phyloP scores from a whole-genome alignment of 768 basidiomycete species.

The Agaricus sinodeliciosus region DNA sequence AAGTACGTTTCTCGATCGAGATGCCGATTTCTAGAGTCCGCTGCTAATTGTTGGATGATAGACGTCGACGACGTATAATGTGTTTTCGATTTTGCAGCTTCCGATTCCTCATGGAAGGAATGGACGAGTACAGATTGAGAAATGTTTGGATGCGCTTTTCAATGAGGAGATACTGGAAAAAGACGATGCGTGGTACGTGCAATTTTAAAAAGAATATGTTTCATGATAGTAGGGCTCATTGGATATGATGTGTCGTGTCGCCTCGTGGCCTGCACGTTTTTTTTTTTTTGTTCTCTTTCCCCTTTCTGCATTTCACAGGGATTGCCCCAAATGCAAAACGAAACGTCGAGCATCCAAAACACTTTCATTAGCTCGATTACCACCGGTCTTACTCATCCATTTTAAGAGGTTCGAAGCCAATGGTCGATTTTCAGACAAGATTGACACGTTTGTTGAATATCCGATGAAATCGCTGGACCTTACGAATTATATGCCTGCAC shows the following conservation, averaged over 20 bases:
- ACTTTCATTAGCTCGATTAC: constrained; percentile 85
- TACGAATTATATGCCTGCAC: constrained; percentile 81
- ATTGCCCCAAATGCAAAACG: constrained; percentile 90
- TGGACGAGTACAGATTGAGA: constrained; percentile 61
- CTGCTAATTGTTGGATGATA: constrained; percentile 22
- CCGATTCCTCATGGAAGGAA: constrained; percentile 71
- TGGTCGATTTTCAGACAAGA: constrained; percentile 91
- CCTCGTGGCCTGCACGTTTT: not conserved
- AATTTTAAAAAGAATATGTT: not conserved
- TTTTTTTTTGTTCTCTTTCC: not conserved
- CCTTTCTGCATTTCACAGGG: constrained; percentile 40
- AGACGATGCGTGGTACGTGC: constrained; percentile 83
- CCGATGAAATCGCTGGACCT: constrained; percentile 58
- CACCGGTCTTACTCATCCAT: constrained; percentile 88
- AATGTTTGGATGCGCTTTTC: constrained; percentile 87
- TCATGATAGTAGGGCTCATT: not conserved
- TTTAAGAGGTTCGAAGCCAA: constrained; percentile 90
- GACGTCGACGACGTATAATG: constrained; percentile 97
- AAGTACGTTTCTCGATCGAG: constrained; percentile 39
- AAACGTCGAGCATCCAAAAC: constrained; percentile 82
- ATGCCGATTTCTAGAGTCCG: constrained; percentile 6
- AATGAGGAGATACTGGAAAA: constrained; percentile 86
- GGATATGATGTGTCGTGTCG: not conserved
- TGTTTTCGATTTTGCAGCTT: constrained; percentile 91
- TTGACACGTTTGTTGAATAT: constrained; percentile 92